Conservation (phyloP, 2,329 filamentous ascomycete species). For the Xylaria sp. region DNA sequence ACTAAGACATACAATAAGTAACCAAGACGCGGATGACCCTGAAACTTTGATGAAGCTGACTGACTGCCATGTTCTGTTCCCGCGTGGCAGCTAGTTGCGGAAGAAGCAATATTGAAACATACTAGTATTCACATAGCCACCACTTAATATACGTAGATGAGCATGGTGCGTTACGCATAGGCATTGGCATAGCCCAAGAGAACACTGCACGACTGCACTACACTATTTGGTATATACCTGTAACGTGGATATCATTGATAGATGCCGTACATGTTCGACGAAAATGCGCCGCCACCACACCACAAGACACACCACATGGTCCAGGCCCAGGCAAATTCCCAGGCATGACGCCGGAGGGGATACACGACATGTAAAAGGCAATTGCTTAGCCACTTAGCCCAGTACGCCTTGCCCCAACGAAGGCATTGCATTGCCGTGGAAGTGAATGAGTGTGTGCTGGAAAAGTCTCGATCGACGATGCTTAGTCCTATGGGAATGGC, state of each 20-base stretch:
- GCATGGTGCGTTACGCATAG: neutral
- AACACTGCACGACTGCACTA: slow-evolving; percentile 12
- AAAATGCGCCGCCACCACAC: no score
- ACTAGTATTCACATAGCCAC: slow-evolving; percentile 1
- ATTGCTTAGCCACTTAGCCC: no score
- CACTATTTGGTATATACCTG: no score
- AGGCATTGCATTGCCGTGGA: neutral
- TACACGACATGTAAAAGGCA: neutral
- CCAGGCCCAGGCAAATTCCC: neutral
- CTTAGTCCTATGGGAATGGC: neutral
- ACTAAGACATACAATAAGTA: neutral
- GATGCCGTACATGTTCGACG: no score
- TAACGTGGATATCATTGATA: no score
- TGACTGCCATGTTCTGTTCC: no score
- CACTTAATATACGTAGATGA: slow-evolving; percentile 10
- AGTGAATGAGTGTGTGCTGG: no score
- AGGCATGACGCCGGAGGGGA: neutral
- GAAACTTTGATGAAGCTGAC: no score
- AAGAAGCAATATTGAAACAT: neutral
- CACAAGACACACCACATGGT: neutral
- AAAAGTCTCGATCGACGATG: neutral
- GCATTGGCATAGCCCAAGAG: neutral
- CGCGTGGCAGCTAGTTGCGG: no score
- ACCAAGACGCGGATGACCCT: neutral
- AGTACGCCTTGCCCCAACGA: neutral